Evolutionary conservation across 768 basidiomycete species (phyloP).

Genomic region (Collybia nuda): DNA sequence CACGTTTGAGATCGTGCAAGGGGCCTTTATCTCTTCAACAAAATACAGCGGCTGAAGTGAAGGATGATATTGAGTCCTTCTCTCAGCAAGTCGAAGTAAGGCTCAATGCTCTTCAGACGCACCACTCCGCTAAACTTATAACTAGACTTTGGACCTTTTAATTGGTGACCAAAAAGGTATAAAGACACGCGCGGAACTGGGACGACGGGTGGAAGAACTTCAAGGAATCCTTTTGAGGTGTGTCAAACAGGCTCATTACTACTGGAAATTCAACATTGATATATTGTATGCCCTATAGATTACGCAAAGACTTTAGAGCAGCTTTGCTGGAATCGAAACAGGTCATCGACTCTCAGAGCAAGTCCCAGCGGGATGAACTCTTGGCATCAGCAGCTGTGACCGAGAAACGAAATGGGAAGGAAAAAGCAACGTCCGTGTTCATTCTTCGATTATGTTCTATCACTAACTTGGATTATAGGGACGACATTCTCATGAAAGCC

Average conservation of each 20-base stretch:
- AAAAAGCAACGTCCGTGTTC: conserved; percentile 61
- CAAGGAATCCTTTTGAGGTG: conserved; percentile 51
- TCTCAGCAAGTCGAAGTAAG: conserved; percentile 68
- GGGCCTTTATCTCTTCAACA: conserved; percentile 75
- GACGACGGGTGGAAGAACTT: conserved; percentile 48
- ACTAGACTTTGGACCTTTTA: conserved; percentile 63
- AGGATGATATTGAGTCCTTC: conserved; percentile 70
- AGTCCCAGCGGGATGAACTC: conserved; percentile 69
- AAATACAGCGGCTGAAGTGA: conserved; percentile 68
- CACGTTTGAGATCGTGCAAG: conserved; percentile 64
- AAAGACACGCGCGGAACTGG: conserved; percentile 48
- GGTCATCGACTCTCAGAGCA: conserved; percentile 59
- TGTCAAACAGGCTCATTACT: conserved; percentile 5
- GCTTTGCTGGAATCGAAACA: conserved; percentile 76
- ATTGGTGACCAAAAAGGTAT: conserved; percentile 72
- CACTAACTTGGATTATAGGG: conserved; percentile 35
- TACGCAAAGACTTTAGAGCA: conserved; percentile 61
- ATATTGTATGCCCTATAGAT: conserved; percentile 29
- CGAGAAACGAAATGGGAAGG: conserved; percentile 49
- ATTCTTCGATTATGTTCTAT: background rate
- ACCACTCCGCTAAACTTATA: conserved; percentile 12
- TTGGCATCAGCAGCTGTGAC: conserved; percentile 48
- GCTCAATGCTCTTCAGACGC: background rate
- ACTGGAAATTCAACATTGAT: background rate
- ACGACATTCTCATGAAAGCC: conserved; percentile 87